Percentiles rank a stretch among this genome's conserved stretches.
Evolutionary conservation across 352 stramenopile species (phyloP).

Genomic region (Globisporangium paroecandrum): DNA sequence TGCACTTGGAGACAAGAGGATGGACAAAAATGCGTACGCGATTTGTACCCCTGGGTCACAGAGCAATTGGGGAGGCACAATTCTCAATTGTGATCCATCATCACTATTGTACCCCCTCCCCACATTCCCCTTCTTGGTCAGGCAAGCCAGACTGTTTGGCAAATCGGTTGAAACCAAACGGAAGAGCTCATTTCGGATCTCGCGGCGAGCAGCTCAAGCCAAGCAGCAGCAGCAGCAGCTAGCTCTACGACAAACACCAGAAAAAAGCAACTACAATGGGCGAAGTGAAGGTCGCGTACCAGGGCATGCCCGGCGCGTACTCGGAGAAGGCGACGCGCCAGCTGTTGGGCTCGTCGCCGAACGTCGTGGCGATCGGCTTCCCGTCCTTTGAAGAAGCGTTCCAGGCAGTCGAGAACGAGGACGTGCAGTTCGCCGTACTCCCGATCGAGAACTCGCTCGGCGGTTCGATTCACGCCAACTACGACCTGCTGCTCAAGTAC

Average conservation of each 20-base stretch:
- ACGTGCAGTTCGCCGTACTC: conserved; percentile 92
- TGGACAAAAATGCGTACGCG: neutral
- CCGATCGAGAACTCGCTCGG: conserved; percentile 95
- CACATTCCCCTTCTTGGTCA: no score
- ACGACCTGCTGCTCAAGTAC: conserved; percentile 81
- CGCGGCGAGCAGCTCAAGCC: conserved; percentile 11
- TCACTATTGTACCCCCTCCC: conserved; percentile 2
- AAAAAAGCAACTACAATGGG: conserved; percentile 20
- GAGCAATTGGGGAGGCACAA: neutral
- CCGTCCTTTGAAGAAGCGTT: conserved; percentile 57
- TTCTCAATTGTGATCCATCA: neutral
- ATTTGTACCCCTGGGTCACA: neutral
- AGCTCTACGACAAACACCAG: neutral
- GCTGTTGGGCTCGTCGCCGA: conserved; percentile 67
- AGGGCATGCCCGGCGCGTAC: conserved; percentile 96
- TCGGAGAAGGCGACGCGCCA: conserved; percentile 96
- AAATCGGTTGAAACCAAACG: neutral
- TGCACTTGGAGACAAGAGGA: neutral
- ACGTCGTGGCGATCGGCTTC: conserved; percentile 64
- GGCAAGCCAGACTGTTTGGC: neutral
- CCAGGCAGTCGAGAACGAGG: conserved; percentile 55
- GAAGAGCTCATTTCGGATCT: conserved; percentile 17
- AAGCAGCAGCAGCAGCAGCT: neutral
- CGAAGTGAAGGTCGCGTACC: conserved; percentile 91
- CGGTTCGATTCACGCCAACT: conserved; percentile 96